A percentile compares a stretch with the other conserved stretches of the same genome.
phyloP scores from a whole-genome alignment of 2,329 filamentous ascomycete genomes.

The Lecanicillium sp. region DNA sequence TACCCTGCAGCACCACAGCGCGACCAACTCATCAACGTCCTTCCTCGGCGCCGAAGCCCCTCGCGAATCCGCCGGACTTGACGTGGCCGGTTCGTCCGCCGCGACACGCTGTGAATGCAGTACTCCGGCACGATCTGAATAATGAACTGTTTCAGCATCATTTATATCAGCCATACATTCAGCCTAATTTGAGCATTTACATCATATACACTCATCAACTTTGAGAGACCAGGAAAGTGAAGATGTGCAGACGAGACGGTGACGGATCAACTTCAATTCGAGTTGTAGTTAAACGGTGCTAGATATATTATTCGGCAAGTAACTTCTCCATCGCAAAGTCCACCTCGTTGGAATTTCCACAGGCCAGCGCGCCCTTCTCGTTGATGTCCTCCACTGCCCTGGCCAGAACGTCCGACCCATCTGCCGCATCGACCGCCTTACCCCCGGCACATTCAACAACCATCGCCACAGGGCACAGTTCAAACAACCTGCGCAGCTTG shows the following conservation, averaged over 20 bases:
- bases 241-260: too few relatives aligned
- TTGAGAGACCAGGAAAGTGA: too few relatives aligned
- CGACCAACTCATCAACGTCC: constrained; percentile 6
- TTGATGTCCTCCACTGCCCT: constrained; percentile 35
- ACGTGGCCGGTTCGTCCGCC: neutral
- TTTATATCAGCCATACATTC: too few relatives aligned
- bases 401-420: constrained; percentile 37
- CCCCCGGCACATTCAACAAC: constrained; percentile 56
- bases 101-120: constrained; percentile 8
- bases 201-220: too few relatives aligned
- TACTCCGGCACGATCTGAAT: constrained; percentile 6
- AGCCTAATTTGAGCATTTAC: too few relatives aligned
- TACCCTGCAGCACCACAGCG: constrained; percentile 4
- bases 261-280: too few relatives aligned
- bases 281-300: too few relatives aligned
- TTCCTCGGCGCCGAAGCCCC: neutral
- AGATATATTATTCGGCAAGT: too few relatives aligned
- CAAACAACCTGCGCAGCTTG: constrained; percentile 54
- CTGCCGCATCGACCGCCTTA: constrained; percentile 43
- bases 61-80: neutral
- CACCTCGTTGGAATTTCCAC: constrained; percentile 45
- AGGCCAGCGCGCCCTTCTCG: constrained; percentile 45
- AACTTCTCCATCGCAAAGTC: constrained; percentile 26
- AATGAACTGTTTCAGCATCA: too few relatives aligned
- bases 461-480: constrained; percentile 54